A percentile compares a stretch with the other conserved stretches of the same genome.
Evolutionary conservation across 805 yeast species (phyloP).

Genomic region (Wickerhamomyces hampshirensis): DNA sequence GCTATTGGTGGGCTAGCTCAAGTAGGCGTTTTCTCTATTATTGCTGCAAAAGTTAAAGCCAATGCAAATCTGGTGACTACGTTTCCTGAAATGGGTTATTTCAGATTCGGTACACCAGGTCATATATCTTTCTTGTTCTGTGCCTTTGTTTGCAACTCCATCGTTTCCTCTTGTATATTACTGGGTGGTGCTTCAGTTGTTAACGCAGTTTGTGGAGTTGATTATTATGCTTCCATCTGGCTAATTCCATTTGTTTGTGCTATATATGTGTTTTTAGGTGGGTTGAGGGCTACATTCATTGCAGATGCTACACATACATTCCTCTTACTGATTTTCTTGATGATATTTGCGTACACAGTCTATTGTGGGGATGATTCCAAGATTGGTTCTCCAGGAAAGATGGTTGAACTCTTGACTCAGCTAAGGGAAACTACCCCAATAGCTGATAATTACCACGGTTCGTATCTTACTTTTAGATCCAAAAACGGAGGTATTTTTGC

Average conservation of each 20-base stretch:
- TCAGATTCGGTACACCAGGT: conserved; percentile 36
- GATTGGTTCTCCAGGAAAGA: conserved; percentile 32
- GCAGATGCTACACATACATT: conserved; percentile 49
- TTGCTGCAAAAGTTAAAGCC: conserved; percentile 32
- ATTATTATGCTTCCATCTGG: conserved; percentile 41
- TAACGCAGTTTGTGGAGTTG: conserved; percentile 38
- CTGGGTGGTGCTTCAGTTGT: conserved; percentile 42
- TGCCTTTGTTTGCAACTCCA: conserved; percentile 36
- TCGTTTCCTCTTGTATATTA: conserved; percentile 36
- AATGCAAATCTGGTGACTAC: conserved; percentile 36
- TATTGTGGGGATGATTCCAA: conserved; percentile 12
- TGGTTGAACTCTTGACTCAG: conserved; percentile 39
- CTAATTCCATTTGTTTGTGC: conserved; percentile 45
- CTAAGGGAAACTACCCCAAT: conserved; percentile 30
- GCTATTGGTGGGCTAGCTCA: conserved; percentile 18
- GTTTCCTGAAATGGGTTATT: conserved; percentile 35
- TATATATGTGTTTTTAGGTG: conserved; percentile 46
- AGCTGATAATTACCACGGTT: conserved; percentile 30
- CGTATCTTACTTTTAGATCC: conserved; percentile 34
- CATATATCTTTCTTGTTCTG: conserved; percentile 35
- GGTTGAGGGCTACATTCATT: conserved; percentile 47
- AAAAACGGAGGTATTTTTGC: conserved; percentile 29
- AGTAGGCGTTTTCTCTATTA: conserved; percentile 31
- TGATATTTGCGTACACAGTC: conserved; percentile 26
- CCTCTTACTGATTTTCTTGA: conserved; percentile 35